Conservation (phyloP, 345 rosid genomes). For the Orychophragmus violaceus region DNA sequence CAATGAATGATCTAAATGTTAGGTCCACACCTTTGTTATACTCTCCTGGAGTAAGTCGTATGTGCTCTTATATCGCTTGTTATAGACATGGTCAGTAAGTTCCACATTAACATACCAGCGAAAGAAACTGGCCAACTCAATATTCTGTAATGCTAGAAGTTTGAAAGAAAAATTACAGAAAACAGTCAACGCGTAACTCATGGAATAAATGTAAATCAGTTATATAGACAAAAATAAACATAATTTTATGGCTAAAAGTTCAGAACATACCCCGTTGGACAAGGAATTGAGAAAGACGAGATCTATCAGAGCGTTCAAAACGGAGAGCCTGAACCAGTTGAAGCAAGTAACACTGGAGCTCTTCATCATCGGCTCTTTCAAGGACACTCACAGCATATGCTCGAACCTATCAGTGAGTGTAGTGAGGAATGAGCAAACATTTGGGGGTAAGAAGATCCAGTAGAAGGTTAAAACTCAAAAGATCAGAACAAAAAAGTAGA, state of each 20-base stretch:
- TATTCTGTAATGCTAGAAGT: conserved; percentile 69
- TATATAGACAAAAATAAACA: conserved; percentile 9
- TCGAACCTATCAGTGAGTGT: conserved; percentile 62
- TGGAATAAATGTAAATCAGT: not conserved
- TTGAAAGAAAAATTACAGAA: conserved; percentile 28
- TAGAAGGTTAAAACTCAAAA: not conserved
- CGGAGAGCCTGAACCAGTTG: conserved; percentile 99
- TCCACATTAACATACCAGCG: conserved; percentile 97
- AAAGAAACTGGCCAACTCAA: conserved; percentile 90
- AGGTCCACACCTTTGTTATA: conserved; percentile 58
- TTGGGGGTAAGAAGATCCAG: not conserved
- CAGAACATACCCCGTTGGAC: conserved; percentile 77
- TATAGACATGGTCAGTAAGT: conserved; percentile 75
- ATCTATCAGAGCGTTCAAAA: conserved; percentile 93
- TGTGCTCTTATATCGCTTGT: conserved; percentile 73
- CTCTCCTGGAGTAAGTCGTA: conserved; percentile 71
- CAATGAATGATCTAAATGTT: not conserved
- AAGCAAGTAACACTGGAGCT: conserved; percentile 95
- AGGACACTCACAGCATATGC: conserved; percentile 98
- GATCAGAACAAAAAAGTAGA: not conserved
- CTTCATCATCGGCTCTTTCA: conserved; percentile 98
- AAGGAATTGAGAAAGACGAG: conserved; percentile 88
- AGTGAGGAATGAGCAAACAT: conserved; percentile 17
- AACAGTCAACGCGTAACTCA: conserved; percentile 3
- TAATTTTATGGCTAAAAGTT: not conserved